These are phyloP conservation scores for Arthroderma uncinatum DNA, from an alignment of 2,329 filamentous ascomycete species.

Conservation along the genomic window DNA sequence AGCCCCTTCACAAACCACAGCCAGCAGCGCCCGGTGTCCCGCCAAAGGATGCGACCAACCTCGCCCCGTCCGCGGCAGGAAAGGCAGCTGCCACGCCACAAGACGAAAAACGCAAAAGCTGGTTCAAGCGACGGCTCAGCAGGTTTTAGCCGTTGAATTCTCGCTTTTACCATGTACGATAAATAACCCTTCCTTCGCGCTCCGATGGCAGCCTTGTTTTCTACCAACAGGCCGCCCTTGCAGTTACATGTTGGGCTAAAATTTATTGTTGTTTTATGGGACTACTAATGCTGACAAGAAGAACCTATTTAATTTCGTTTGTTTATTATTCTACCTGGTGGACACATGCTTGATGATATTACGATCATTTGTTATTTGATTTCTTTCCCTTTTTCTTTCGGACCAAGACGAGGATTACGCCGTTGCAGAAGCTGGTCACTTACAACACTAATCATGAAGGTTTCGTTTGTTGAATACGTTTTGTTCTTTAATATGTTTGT, in stretches of 20 bases:
- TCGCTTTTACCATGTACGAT: not conserved
- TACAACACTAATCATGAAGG: not conserved
- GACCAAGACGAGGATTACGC: no score
- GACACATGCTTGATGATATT: conserved; percentile 4
- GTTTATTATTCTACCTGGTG: not conserved
- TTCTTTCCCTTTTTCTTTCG: not conserved
- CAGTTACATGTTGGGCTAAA: no score
- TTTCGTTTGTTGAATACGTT: no score
- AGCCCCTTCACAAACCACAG: not conserved
- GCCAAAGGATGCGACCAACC: conserved; percentile 14
- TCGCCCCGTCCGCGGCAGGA: conserved; percentile 5
- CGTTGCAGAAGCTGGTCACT: not conserved
- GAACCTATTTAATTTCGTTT: not conserved
- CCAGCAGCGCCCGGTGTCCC: conserved; percentile 15
- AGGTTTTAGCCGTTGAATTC: not conserved
- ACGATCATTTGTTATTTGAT: not conserved
- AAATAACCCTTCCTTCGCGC: not conserved
- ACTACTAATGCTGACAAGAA: not conserved
- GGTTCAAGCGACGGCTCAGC: conserved; percentile 53
- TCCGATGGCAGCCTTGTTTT: no score
- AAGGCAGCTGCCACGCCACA: conserved; percentile 6
- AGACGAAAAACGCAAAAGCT: conserved; percentile 72
- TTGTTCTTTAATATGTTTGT: not conserved
- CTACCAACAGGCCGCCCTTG: no score
- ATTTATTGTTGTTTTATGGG: not conserved